phyloP scores from a whole-genome alignment of 2,329 filamentous ascomycete species.

The Myrmaecium sp. region DNA sequence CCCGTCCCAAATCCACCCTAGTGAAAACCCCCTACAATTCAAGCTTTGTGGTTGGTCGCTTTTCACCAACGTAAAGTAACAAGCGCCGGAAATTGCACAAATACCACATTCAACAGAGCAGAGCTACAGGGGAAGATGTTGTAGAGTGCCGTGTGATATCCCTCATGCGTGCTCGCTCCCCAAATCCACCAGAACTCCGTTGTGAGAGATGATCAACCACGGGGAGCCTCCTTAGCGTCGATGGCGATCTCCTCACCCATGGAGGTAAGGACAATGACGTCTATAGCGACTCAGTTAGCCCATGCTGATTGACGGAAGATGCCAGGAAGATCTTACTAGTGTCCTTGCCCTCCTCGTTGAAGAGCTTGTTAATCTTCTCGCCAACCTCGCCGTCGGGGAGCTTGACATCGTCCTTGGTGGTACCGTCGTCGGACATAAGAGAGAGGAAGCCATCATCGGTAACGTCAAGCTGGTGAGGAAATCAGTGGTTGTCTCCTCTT shows the following conservation, averaged over 20 bases:
- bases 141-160: too few species aligned
- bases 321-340: constrained; percentile 52
- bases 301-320: constrained; percentile 7
- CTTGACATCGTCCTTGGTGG: constrained; percentile 89
- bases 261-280: constrained; percentile 80
- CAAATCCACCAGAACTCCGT: constrained; percentile 2
- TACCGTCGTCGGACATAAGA: constrained; percentile 75
- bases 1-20: too few species aligned
- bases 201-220: constrained; percentile 9
- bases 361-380: constrained; percentile 69
- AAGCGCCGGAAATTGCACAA: too few species aligned
- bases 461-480: constrained; percentile 59
- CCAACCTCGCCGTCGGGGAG: constrained; percentile 79
- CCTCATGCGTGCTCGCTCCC: too few species aligned
- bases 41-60: too few species aligned
- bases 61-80: too few species aligned
- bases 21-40: too few species aligned
- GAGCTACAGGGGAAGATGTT: too few species aligned
- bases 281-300: constrained; percentile 27
- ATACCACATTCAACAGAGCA: too few species aligned
- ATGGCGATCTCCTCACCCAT: constrained; percentile 92
- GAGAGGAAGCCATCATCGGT: constrained; percentile 88
- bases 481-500: constrained; percentile 8
- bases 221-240: constrained; percentile 85
- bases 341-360: constrained; percentile 74